Evolutionary conservation across 2,329 filamentous ascomycete genomes (phyloP).

Genomic region (Aspergillus jensenii): DNA sequence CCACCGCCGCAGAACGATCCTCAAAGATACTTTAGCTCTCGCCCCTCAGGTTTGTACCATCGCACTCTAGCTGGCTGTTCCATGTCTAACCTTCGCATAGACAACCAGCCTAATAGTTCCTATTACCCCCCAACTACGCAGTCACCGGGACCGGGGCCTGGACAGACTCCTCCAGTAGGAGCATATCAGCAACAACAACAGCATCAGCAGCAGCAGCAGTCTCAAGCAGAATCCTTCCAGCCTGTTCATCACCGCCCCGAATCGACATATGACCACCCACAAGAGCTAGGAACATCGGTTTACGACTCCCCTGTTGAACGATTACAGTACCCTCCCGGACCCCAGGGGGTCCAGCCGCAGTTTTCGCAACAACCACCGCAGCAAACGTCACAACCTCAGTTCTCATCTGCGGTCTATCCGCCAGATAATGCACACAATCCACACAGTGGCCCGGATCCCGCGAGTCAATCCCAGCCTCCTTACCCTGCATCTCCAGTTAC

Average conservation of each 20-base stretch:
- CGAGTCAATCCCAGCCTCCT: constrained; percentile 29
- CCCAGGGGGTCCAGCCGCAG: constrained; percentile 28
- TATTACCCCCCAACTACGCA: constrained; percentile 56
- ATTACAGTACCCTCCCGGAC: constrained; percentile 32
- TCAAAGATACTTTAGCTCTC: constrained; percentile 67
- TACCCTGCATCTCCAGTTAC: constrained; percentile 31
- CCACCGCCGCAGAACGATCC: constrained; percentile 56
- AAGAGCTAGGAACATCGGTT: constrained; percentile 74
- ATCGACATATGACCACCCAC: constrained; percentile 69
- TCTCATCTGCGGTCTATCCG: constrained; percentile 43
- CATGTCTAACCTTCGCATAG: constrained; percentile 21
- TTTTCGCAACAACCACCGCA: constrained; percentile 33
- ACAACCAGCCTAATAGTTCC: constrained; percentile 48
- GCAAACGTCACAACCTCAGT: constrained; percentile 35
- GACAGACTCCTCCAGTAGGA: constrained; percentile 35
- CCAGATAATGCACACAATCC: constrained; percentile 32
- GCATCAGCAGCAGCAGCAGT: constrained; percentile 35
- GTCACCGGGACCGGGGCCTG: constrained; percentile 43
- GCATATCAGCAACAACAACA: constrained; percentile 22
- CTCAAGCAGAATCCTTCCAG: constrained; percentile 50
- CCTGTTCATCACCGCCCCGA: constrained; percentile 57
- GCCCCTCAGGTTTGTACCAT: constrained; percentile 37
- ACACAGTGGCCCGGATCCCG: constrained; percentile 16
- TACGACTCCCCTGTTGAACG: constrained; percentile 70
- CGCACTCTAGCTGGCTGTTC: neutral